A percentile compares a stretch with the other conserved stretches of the same genome.
Conservation (phyloP, 1,284 basidiomycete species). For the Ceratobasidium sp. region DNA sequence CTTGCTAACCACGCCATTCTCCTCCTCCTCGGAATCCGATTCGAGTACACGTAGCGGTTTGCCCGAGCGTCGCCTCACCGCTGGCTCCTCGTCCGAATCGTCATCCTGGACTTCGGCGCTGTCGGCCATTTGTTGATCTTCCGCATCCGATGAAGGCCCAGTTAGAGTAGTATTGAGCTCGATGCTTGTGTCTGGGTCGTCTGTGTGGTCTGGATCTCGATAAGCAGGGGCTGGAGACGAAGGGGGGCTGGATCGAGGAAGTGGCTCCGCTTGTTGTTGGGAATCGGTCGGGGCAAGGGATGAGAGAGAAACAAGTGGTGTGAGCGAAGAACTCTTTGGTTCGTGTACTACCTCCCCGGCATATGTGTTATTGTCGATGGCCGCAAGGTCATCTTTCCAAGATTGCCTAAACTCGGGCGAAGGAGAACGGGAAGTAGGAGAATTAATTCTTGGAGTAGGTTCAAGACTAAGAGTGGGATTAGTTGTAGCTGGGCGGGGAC, state of each 20-base stretch:
- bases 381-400: conserved; percentile 39
- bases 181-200: conserved; percentile 26
- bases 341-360: conserved; percentile 18
- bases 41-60: conserved; percentile 19
- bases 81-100: conserved; percentile 17
- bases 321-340: conserved; percentile 17
- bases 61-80: neutral
- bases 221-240: conserved; percentile 37
- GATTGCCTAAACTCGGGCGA: conserved; percentile 29
- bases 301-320: conserved; percentile 34
- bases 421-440: neutral
- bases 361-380: conserved; percentile 24
- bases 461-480: neutral
- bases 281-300: conserved; percentile 36
- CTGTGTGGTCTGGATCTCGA: conserved; percentile 15
- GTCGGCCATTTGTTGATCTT: conserved; percentile 1
- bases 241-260: conserved; percentile 29
- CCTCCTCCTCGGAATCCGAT: conserved; percentile 13
- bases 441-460: conserved; percentile 1
- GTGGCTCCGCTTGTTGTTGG: conserved; percentile 2
- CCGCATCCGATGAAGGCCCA: conserved; percentile 31
- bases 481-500: conserved; percentile 21
- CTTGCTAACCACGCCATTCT: neutral
- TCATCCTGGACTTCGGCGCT: neutral
- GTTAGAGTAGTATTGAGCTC: conserved; percentile 26